Base-by-base conservation (phyloP, 179 eudicot species). In the Amaranthus tricolor region DNA sequence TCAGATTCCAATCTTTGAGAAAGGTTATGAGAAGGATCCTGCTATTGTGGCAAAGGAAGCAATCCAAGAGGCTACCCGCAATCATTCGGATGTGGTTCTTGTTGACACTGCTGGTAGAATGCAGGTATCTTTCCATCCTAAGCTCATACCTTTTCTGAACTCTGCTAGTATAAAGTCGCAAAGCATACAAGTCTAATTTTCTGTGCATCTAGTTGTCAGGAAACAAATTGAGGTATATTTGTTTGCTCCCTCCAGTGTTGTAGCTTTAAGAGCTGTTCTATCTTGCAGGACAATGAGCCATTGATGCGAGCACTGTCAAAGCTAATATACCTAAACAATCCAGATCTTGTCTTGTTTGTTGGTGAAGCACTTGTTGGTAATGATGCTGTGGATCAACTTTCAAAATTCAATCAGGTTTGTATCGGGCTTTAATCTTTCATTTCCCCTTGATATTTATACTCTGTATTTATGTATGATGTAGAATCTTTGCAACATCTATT, bases 331-430 rank as follows among this genome's bases (percentile, higher is more conserved):
- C 92, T 93, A 48, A 95, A 95, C 86, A 88, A 58, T 82, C 99
- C 98, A 53, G 97, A 93, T 72, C 92, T 93, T 71, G 89, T 95
- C 75, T 89, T 95, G 74, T 95, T 95, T 79, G 99, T 95, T 70
- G 99, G 99, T 44, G 99, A 95, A 86, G 98, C 98, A 58, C 91
- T 95, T 63, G 99, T 95, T 69, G 99, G 98, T 24, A 95, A 95
- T 77, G 98, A 95, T 86, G 99, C 92, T 48, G 99, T 93, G 56
- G 98, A 95, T 82, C 99, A 95, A 73, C 81, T 95, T 40, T 88
- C 95, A 7, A 95, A 95, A 82, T 95, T 95, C 70, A 95, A 95
- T 75, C 98, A 93, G 97, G 97, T 93, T 80, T 77, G 75, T 74
- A 45, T 49, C 52, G 43, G 10, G 57, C n/a, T 10, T 50, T 6